Evolutionary conservation across 108 stramenopile species (phyloP).

Genomic region (Nitzschia sp.): DNA sequence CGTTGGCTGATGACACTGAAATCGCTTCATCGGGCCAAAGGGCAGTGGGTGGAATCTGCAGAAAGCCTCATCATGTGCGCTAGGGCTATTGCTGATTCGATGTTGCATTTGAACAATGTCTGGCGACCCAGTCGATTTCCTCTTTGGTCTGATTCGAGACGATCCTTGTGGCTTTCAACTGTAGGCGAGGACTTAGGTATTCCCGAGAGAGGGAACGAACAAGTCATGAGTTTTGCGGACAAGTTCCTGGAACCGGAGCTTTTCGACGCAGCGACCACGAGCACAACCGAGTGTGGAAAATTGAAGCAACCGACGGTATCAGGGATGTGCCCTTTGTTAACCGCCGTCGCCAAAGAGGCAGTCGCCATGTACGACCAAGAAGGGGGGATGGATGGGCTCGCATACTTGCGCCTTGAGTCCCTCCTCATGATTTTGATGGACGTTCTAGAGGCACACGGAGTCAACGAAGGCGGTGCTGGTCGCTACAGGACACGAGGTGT

Average conservation of each 20-base stretch:
- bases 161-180: constrained; percentile 71
- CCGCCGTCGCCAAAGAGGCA: constrained; percentile 53
- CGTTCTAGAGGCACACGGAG: constrained; percentile 38
- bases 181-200: constrained; percentile 53
- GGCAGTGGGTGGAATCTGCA: constrained; percentile 84
- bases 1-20: constrained; percentile 77
- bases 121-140: constrained; percentile 79
- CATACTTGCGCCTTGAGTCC: constrained; percentile 64
- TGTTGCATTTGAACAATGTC: constrained; percentile 57
- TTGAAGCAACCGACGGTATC: constrained; percentile 48
- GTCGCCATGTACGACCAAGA: constrained; percentile 55
- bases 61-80: constrained; percentile 79
- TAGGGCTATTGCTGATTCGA: constrained; percentile 60
- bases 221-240: constrained; percentile 74
- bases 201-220: constrained; percentile 55
- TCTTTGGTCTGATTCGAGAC: constrained; percentile 66
- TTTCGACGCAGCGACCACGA: background rate
- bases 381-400: constrained; percentile 63
- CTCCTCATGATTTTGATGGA: constrained; percentile 64
- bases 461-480: background rate
- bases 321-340: constrained; percentile 53
- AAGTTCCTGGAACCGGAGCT: constrained; percentile 66
- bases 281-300: constrained; percentile 12
- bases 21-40: constrained; percentile 69
- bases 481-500: background rate